Evolutionary conservation across 2,329 filamentous ascomycete species (phyloP).

Genomic region (Alternaria gansuensis): DNA sequence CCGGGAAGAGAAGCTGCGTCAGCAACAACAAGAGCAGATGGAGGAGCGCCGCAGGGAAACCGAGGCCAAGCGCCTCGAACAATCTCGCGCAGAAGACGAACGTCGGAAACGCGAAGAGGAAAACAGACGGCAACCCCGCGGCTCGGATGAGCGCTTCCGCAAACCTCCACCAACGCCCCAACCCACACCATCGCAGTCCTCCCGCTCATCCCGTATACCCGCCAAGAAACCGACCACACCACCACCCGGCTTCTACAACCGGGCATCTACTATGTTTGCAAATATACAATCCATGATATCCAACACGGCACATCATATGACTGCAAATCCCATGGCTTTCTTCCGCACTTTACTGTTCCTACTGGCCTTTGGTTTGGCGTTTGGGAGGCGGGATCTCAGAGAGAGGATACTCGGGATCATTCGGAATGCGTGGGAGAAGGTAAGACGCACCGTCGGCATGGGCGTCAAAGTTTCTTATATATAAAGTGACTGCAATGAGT

Average conservation of each 20-base stretch:
- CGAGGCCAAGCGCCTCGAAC: slow-evolving; percentile 48
- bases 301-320: slow-evolving; percentile 61
- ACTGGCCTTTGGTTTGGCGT: slow-evolving; percentile 76
- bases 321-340: slow-evolving; percentile 64
- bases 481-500: slow-evolving; percentile 52
- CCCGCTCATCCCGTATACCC: slow-evolving; percentile 39
- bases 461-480: slow-evolving; percentile 98
- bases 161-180: slow-evolving; percentile 32
- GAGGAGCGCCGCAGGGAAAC: slow-evolving; percentile 59
- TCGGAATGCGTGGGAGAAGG: slow-evolving; percentile 77
- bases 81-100: slow-evolving; percentile 57
- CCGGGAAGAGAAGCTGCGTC: slow-evolving; percentile 68
- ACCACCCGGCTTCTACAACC: slow-evolving; percentile 53
- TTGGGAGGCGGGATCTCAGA: slow-evolving; percentile 77
- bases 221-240: slow-evolving; percentile 47
- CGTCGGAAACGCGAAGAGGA: slow-evolving; percentile 51
- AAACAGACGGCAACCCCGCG: slow-evolving; percentile 46
- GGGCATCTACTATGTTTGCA: slow-evolving; percentile 56
- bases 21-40: slow-evolving; percentile 66
- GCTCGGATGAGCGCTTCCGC: slow-evolving; percentile 44
- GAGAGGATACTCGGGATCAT: slow-evolving; percentile 76
- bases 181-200: slow-evolving; percentile 41
- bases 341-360: slow-evolving; percentile 78
- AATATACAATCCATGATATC: slow-evolving; percentile 61
- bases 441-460: slow-evolving; percentile 89